phyloP scores from a whole-genome alignment of 495 filamentous ascomycete species.

The Hypoxylon cercidicola region DNA sequence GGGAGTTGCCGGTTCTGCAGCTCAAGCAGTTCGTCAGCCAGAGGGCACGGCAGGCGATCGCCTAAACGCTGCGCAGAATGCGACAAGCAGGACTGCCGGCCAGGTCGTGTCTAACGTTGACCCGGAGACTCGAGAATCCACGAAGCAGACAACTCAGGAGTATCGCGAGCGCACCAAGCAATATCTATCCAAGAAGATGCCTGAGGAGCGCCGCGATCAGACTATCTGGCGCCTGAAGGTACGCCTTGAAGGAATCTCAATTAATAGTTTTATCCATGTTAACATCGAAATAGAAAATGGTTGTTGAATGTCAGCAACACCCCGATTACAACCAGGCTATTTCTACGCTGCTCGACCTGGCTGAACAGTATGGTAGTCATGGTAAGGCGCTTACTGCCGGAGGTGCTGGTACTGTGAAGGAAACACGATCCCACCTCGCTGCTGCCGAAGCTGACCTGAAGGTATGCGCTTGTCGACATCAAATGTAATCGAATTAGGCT shows the following conservation, averaged over 20 bases:
- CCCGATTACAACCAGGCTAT: conserved; percentile 91
- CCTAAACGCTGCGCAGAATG: conserved; percentile 55
- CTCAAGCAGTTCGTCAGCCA: conserved; percentile 54
- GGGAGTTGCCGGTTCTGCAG: conserved; percentile 50
- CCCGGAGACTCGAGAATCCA: conserved; percentile 58
- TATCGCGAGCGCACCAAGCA: conserved; percentile 69
- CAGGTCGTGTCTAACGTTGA: conserved; percentile 59
- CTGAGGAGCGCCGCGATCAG: conserved; percentile 93
- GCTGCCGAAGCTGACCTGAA: conserved; percentile 83
- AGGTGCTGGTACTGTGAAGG: conserved; percentile 72
- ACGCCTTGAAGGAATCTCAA: conserved; percentile 3
- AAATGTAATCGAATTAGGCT: conserved; percentile 51
- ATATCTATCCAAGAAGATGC: conserved; percentile 85
- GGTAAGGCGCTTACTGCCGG: conserved; percentile 70
- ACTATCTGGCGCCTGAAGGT: conserved; percentile 87
- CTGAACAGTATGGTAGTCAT: conserved; percentile 87
- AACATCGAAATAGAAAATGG: conserved; percentile 74
- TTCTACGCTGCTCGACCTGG: conserved; percentile 82
- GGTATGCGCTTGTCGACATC: conserved; percentile 54
- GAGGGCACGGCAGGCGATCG: conserved; percentile 65
- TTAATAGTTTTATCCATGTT: conserved; percentile 7
- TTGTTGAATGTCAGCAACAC: conserved; percentile 94
- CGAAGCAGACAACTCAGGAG: conserved; percentile 49
- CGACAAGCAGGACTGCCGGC: conserved; percentile 61
- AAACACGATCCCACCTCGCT: conserved; percentile 71